Evolutionary conservation across 208 protist genomes (phyloP).

Genomic region (Leishmania major): DNA sequence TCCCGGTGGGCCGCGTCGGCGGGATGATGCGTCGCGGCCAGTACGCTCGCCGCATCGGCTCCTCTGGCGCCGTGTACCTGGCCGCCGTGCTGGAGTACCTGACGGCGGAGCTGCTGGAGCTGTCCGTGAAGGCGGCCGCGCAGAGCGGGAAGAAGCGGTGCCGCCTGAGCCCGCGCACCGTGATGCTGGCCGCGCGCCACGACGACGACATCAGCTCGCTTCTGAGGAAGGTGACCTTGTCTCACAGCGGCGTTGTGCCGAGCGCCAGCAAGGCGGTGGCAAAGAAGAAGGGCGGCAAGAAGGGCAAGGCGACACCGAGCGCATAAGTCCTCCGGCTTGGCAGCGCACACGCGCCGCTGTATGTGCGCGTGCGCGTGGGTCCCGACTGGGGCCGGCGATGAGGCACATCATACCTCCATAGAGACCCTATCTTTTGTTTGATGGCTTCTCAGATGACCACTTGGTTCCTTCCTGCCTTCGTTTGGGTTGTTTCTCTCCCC

Average conservation of each 20-base stretch:
- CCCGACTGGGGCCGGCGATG: not conserved
- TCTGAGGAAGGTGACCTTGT: conserved; percentile 71
- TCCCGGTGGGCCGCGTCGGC: conserved; percentile 98
- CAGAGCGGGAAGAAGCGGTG: conserved; percentile 70
- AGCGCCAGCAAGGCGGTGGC: conserved; percentile 76
- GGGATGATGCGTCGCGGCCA: conserved; percentile 94
- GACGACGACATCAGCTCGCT: conserved; percentile 69
- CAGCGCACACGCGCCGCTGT: not conserved
- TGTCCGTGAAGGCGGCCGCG: conserved; percentile 75
- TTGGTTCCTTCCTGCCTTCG: conserved; percentile 8
- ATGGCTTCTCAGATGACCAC: not conserved
- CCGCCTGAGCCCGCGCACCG: conserved; percentile 73
- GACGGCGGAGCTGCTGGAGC: conserved; percentile 85
- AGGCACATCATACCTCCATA: conserved; percentile 21
- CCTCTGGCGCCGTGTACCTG: conserved; percentile 98
- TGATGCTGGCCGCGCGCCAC: conserved; percentile 81
- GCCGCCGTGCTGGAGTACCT: conserved; percentile 99
- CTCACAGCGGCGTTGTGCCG: conserved; percentile 79
- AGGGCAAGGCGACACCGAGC: conserved; percentile 41
- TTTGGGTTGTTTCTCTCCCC: conserved; percentile 2
- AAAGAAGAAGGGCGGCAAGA: conserved; percentile 77
- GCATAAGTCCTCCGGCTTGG: conserved; percentile 5
- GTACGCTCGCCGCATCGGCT: conserved; percentile 97
- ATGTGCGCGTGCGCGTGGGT: not conserved
- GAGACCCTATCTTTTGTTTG: conserved; percentile 20